phyloP scores from a whole-genome alignment of 495 filamentous ascomycete species.

The Aspergillus asperescens region DNA sequence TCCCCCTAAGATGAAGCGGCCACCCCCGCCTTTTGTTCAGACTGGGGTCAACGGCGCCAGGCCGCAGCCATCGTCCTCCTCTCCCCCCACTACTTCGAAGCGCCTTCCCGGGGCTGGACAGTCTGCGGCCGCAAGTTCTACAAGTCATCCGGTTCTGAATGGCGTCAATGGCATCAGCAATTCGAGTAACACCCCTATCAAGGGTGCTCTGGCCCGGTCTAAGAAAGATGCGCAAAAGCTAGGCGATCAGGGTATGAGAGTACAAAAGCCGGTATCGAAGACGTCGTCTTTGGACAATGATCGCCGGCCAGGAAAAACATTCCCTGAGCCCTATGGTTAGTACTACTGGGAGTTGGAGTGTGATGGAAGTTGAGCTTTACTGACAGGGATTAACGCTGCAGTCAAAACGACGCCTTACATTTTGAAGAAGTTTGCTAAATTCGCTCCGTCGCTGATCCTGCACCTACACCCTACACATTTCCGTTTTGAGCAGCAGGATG shows the following conservation, averaged over 20 bases:
- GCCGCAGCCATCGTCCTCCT: conserved; percentile 59
- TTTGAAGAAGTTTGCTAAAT: conserved; percentile 71
- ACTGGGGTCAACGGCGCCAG: conserved; percentile 58
- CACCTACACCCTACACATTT: conserved; percentile 83
- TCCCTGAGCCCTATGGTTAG: conserved; percentile 49
- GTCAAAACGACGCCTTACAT: conserved; percentile 71
- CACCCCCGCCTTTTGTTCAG: conserved; percentile 62
- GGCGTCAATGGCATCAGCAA: conserved; percentile 44
- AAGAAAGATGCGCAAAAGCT: conserved; percentile 50
- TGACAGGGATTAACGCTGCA: conserved; percentile 24
- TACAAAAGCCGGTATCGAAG: conserved; percentile 30
- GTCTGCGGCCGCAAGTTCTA: conserved; percentile 29
- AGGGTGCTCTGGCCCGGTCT: conserved; percentile 46
- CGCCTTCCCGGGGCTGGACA: conserved; percentile 49
- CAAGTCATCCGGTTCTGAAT: conserved; percentile 19
- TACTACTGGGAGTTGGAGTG: neutral
- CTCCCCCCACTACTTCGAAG: conserved; percentile 60
- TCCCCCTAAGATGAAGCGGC: conserved; percentile 67
- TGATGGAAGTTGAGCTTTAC: conserved; percentile 1
- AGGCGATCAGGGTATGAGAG: conserved; percentile 32
- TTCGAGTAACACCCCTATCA: conserved; percentile 26
- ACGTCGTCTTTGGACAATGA: conserved; percentile 32
- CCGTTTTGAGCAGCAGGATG: conserved; percentile 91
- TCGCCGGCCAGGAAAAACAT: conserved; percentile 33
- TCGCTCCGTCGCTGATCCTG: conserved; percentile 73